These are phyloP conservation scores for Exsudoporus floridanus DNA, from an alignment of 1,284 basidiomycete species.

Conservation along the genomic window DNA sequence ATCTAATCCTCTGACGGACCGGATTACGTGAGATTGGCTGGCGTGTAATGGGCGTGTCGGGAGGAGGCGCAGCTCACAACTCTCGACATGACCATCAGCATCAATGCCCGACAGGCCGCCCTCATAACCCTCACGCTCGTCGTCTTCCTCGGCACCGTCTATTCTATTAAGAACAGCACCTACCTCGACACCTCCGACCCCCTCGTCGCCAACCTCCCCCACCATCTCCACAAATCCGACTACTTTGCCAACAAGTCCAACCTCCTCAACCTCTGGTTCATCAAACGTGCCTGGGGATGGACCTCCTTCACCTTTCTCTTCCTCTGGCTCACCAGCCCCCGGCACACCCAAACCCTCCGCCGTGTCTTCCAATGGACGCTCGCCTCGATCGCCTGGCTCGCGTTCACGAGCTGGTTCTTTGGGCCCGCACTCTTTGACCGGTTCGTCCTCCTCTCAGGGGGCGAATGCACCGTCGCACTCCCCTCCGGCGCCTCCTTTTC, in stretches of 20 bases:
- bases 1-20: too few species aligned
- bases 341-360: conserved; percentile 43
- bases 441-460: conserved; percentile 74
- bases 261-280: conserved; percentile 80
- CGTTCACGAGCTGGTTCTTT: conserved; percentile 90
- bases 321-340: conserved; percentile 55
- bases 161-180: conserved; percentile 52
- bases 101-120: conserved; percentile 26
- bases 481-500: conserved; percentile 54
- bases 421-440: conserved; percentile 83
- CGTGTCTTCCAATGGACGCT: conserved; percentile 56
- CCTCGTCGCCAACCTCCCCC: conserved; percentile 61
- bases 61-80: background rate
- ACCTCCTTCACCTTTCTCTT: conserved; percentile 69
- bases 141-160: conserved; percentile 51
- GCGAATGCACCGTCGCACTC: conserved; percentile 71
- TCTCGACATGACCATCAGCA: conserved; percentile 23
- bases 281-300: conserved; percentile 93
- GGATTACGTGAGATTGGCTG: background rate
- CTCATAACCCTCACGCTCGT: conserved; percentile 37
- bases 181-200: conserved; percentile 74
- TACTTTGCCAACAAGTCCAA: conserved; percentile 86
- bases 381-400: conserved; percentile 70
- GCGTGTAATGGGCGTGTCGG: background rate
- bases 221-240: conserved; percentile 61